Evolutionary conservation across 129 eudicot species (phyloP), one percentile per base, ranked within the genome.

Genomic region (Artemisia argyi): DNA sequence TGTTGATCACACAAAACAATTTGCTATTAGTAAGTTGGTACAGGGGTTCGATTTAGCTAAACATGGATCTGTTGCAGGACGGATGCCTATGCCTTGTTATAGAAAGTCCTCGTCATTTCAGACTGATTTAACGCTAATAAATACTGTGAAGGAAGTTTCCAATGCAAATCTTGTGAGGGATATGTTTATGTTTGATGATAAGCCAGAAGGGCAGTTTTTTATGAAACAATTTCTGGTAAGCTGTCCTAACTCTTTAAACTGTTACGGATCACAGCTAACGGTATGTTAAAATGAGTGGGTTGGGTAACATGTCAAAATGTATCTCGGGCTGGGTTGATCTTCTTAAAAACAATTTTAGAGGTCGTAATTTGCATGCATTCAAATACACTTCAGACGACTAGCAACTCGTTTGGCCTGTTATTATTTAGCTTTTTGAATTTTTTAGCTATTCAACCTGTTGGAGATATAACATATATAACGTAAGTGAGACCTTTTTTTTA

Each of bases 191-290:
- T 61, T 39, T 39, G 46, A 39, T 39, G 6, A 24, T 66, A 81
- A 73, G 66, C 79, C 83, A 51, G 47, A 73, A 51, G 71, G 56
- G 19, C 55, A 70, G 55, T 68, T 63, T 83, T 83, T 68, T 20
- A 63, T 79, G 69, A 75, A 65, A 69, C 73, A 75, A 49, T 69
- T 65, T 50, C 53, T 58, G 87, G 93, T 87, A 82, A 52, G 66
- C 17, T 50, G 8, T 69, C 39, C 51, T 44, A 22, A 18, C 26
- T 53, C 14, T 68, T 39, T 7, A 39, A 39, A 39, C 46, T 39
- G 10, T 39, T 2, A 7, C 0, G 11, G 46, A 39, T 39, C 11
- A 39, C 1, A 39, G 8, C 2, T 58, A 39, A 22, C 18, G 26
- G n/a, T 35, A 16, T 15, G 57, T 14, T 16, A 52, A 15, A 15